phyloP scores from a whole-genome alignment of 164 flowering plant genomes.

The Tetracentron sinense region DNA sequence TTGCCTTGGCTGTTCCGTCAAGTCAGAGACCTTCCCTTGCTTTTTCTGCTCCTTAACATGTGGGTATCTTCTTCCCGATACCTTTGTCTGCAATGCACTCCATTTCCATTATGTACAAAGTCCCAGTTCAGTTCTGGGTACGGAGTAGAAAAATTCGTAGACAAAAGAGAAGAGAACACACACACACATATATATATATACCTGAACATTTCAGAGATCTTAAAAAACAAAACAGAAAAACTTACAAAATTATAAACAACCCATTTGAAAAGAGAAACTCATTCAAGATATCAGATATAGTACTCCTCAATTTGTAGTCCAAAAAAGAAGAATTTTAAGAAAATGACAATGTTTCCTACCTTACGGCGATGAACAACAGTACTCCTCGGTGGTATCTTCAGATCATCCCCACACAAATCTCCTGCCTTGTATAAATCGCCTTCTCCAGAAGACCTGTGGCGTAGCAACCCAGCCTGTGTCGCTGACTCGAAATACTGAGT shows the following conservation, averaged over 20 bases:
- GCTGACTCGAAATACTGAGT: conserved; percentile 76
- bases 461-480: conserved; percentile 47
- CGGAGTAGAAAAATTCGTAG: too few species aligned
- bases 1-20: conserved; percentile 29
- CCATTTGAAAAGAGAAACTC: not conserved
- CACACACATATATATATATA: too few species aligned
- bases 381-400: conserved; percentile 33
- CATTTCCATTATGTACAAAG: not conserved
- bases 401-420: conserved; percentile 41
- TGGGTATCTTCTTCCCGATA: conserved; percentile 10
- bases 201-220: too few species aligned
- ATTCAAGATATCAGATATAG: too few species aligned
- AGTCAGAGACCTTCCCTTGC: conserved; percentile 31
- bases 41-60: conserved; percentile 35
- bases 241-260: too few species aligned
- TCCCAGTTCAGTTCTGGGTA: not conserved
- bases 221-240: too few species aligned
- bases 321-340: not conserved
- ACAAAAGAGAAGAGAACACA: too few species aligned
- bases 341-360: conserved; percentile 23
- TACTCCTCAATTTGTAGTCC: too few species aligned
- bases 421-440: conserved; percentile 46
- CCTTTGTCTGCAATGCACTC: conserved; percentile 32
- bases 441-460: conserved; percentile 28
- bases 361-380: conserved; percentile 48